Evolutionary conservation across 257 asterid genomes (phyloP).

Genomic region (Linderniella brevidens): DNA sequence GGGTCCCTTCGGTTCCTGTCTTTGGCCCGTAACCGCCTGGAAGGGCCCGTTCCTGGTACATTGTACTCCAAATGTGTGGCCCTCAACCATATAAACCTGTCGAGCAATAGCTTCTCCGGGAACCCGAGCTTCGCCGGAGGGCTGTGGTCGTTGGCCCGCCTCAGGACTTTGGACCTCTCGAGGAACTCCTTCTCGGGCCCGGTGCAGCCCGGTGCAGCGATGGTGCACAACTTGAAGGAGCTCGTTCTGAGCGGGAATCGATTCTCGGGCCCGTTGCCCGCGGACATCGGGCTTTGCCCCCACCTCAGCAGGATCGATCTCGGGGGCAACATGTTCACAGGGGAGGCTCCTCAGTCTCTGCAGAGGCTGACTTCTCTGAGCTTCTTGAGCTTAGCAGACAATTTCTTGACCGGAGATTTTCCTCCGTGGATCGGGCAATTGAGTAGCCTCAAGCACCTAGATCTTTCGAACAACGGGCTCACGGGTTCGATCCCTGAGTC

Average conservation of each 20-base stretch:
- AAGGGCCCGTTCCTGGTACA: slow-evolving; percentile 42
- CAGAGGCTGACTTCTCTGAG: slow-evolving; percentile 27
- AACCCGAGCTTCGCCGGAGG: slow-evolving; percentile 27
- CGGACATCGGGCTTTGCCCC: slow-evolving; percentile 61
- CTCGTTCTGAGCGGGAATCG: slow-evolving; percentile 32
- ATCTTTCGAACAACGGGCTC: slow-evolving; percentile 44
- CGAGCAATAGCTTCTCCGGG: slow-evolving; percentile 61
- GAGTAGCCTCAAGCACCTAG: slow-evolving; percentile 29
- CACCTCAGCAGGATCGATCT: slow-evolving; percentile 43
- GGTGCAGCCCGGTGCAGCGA: slow-evolving; percentile 34
- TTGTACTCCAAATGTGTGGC: slow-evolving; percentile 27
- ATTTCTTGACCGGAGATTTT: slow-evolving; percentile 44
- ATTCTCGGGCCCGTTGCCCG: slow-evolving; percentile 50
- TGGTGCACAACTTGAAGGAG: slow-evolving; percentile 53
- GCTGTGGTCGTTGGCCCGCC: slow-evolving; percentile 38
- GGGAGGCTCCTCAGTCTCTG: slow-evolving; percentile 36
- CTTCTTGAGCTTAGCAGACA: slow-evolving; percentile 28
- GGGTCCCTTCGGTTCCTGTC: slow-evolving; percentile 41
- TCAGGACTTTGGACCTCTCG: slow-evolving; percentile 66
- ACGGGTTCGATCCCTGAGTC: slow-evolving; percentile 41
- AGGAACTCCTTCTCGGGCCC: slow-evolving; percentile 38
- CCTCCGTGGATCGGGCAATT: slow-evolving; percentile 53
- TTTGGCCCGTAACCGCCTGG: slow-evolving; percentile 34
- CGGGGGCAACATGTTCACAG: slow-evolving; percentile 35
- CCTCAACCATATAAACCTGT: slow-evolving; percentile 52